Conservation (phyloP, 2,329 filamentous ascomycete species). For the Alternaria incomplexa region DNA sequence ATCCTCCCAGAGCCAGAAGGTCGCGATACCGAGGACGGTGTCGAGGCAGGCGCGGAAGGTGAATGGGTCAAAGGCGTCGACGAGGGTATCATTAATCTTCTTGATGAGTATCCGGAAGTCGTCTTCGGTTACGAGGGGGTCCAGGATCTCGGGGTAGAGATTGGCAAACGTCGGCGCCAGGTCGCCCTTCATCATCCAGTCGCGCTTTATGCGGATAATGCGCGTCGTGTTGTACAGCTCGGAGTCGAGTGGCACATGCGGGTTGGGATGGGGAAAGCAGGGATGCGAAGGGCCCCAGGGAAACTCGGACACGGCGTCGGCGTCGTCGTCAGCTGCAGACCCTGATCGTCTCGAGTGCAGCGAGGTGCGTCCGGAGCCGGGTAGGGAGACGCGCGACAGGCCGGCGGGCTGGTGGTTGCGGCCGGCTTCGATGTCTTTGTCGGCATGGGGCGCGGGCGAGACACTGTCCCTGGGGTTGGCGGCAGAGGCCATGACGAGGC, state of each 20-base stretch:
- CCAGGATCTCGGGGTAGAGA: slow-evolving; percentile 93
- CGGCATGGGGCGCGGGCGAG: slow-evolving; percentile 12
- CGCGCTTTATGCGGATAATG: slow-evolving; percentile 87
- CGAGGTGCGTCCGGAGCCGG: slow-evolving; percentile 35
- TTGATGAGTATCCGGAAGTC: slow-evolving; percentile 85
- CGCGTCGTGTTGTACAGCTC: slow-evolving; percentile 78
- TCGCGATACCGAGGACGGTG: slow-evolving; percentile 76
- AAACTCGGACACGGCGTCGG: slow-evolving; percentile 59
- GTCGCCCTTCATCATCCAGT: slow-evolving; percentile 91
- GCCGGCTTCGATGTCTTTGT: slow-evolving; percentile 37
- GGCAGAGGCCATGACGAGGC: slow-evolving; percentile 32
- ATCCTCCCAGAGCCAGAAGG: slow-evolving; percentile 96
- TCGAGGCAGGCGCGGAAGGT: slow-evolving; percentile 79
- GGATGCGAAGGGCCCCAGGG: slow-evolving; percentile 94
- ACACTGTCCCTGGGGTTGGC: slow-evolving; percentile 17
- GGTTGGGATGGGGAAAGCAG: slow-evolving; percentile 91
- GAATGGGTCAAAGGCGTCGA: slow-evolving; percentile 81
- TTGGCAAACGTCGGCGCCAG: slow-evolving; percentile 93
- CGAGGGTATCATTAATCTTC: slow-evolving; percentile 78
- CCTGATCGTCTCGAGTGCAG: slow-evolving; percentile 30
- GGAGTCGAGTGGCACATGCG: slow-evolving; percentile 82
- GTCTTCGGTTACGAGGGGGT: slow-evolving; percentile 81
- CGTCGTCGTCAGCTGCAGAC: slow-evolving; percentile 44
- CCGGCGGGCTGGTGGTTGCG: slow-evolving; percentile 5
- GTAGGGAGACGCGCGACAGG: slow-evolving; percentile 32